Conservation (phyloP, 768 basidiomycete species). For the Psilocybe cubensis region DNA sequence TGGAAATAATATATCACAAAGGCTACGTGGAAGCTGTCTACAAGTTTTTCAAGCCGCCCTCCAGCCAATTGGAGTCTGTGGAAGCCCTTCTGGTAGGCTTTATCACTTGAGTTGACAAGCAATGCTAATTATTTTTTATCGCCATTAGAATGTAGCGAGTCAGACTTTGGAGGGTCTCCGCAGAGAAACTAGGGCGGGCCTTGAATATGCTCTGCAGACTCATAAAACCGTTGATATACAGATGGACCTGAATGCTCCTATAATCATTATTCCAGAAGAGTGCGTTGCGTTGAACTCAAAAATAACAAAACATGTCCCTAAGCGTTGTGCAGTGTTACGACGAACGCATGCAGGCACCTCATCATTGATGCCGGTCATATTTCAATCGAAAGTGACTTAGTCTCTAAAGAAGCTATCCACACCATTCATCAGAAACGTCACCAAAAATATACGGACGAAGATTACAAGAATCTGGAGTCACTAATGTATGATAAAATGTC, state of each 20-base stretch:
- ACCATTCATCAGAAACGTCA: constrained; percentile 83
- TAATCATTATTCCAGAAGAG: constrained; percentile 97
- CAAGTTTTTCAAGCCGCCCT: constrained; percentile 91
- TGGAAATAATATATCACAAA: constrained; percentile 96
- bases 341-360: constrained; percentile 79
- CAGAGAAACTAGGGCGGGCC: constrained; percentile 91
- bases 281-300: constrained; percentile 35
- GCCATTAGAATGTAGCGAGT: constrained; percentile 81
- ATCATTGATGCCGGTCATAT: constrained; percentile 97
- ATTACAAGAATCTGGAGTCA: constrained; percentile 83
- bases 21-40: constrained; percentile 93
- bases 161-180: constrained; percentile 91
- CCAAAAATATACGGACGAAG: constrained; percentile 84
- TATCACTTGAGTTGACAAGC: neutral
- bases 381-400: constrained; percentile 88
- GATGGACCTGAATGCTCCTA: constrained; percentile 94
- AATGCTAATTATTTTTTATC: neutral
- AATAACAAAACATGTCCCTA: too few relatives aligned
- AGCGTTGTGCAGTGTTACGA: constrained; percentile 61
- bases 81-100: constrained; percentile 81
- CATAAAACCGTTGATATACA: constrained; percentile 98
- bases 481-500: constrained; percentile 95
- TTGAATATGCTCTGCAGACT: constrained; percentile 90
- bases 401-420: constrained; percentile 77
- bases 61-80: constrained; percentile 93